Conservation (phyloP, 2,329 filamentous ascomycete species). For the Beauveria australis region DNA sequence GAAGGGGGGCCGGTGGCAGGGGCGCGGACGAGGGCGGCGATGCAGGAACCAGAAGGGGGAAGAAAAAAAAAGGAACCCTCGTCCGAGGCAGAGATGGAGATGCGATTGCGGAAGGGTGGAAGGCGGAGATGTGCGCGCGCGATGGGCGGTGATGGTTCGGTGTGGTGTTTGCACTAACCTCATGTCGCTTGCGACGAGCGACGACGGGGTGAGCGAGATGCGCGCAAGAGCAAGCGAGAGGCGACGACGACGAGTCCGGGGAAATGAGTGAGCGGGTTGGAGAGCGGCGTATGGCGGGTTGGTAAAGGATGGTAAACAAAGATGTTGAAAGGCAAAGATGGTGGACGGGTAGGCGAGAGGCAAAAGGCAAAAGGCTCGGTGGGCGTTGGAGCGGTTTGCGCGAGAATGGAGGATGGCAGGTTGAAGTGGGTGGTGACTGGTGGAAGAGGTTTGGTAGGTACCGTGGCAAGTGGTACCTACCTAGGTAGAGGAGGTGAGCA, state of each 20-base stretch:
- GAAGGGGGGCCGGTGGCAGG: background rate
- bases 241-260: constrained; percentile 25
- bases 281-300: background rate
- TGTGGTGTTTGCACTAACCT: constrained; percentile 21
- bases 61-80: background rate
- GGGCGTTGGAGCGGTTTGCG: constrained; percentile 3
- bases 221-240: background rate
- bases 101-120: background rate
- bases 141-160: constrained; percentile 22
- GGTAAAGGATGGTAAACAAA: background rate
- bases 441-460: background rate
- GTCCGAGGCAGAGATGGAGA: background rate
- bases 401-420: background rate
- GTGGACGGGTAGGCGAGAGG: background rate
- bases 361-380: background rate
- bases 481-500: background rate
- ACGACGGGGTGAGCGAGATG: background rate
- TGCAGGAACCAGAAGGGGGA: background rate
- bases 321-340: background rate
- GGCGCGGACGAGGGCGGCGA: background rate
- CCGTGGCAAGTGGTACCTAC: too few species aligned
- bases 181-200: constrained; percentile 5
- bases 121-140: constrained; percentile 24
- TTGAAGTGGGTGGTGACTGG: background rate
- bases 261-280: constrained; percentile 19